Evolutionary conservation across 306 rosid genomes (phyloP).

Genomic region (Fagus sylvatica): DNA sequence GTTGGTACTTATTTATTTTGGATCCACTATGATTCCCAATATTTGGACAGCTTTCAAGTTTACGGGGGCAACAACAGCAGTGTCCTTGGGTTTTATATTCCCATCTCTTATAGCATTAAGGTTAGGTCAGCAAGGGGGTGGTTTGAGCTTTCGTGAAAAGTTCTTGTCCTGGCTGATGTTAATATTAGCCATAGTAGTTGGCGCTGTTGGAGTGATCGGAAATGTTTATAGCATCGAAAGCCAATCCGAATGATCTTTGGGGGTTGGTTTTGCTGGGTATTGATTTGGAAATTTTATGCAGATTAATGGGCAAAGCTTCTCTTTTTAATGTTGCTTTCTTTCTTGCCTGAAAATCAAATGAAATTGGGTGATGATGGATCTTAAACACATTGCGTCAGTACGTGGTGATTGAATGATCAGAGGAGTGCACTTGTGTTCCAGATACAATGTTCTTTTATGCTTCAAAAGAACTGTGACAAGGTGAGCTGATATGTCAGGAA

Average conservation of each 20-base stretch:
- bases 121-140: slow-evolving; percentile 45
- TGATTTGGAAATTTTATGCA: slow-evolving; percentile 13
- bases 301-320: slow-evolving; percentile 15
- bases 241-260: slow-evolving; percentile 44
- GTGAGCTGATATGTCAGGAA: slow-evolving; percentile 17
- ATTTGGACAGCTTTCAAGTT: slow-evolving; percentile 96
- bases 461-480: slow-evolving; percentile 20
- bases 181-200: slow-evolving; percentile 60
- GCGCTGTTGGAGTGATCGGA: slow-evolving; percentile 72
- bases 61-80: slow-evolving; percentile 94
- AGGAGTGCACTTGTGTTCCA: neutral
- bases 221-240: slow-evolving; percentile 65
- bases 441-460: neutral
- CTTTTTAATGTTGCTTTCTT: slow-evolving; percentile 15
- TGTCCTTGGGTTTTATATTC: slow-evolving; percentile 86
- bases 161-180: slow-evolving; percentile 69
- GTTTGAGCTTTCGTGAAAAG: slow-evolving; percentile 54
- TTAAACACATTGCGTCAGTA: slow-evolving; percentile 6
- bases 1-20: slow-evolving; percentile 74
- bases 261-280: slow-evolving; percentile 23
- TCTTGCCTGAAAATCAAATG: slow-evolving; percentile 16
- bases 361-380: slow-evolving; percentile 21
- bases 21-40: slow-evolving; percentile 90
- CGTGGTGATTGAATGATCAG: neutral
- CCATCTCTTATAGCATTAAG: slow-evolving; percentile 75